Evolutionary conservation across 1,139 yeast genomes (phyloP).

Genomic region (Candida sp.): DNA sequence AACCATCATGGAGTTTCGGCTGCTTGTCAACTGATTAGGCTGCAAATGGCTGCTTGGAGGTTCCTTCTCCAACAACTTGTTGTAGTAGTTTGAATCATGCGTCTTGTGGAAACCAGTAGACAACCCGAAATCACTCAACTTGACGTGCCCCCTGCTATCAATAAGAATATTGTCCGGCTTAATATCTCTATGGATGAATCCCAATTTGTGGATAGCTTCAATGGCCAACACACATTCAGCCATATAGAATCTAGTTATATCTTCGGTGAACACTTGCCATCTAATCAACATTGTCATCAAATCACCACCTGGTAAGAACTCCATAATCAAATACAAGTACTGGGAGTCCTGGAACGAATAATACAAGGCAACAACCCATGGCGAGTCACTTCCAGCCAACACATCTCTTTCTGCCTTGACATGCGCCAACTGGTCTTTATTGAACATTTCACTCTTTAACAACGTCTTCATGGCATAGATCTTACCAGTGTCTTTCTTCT

Average conservation of each 20-base stretch:
- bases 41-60: conserved; percentile 28
- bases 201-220: conserved; percentile 81
- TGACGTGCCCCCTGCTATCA: conserved; percentile 81
- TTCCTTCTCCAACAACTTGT: conserved; percentile 71
- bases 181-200: conserved; percentile 80
- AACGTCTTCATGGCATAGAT: conserved; percentile 87
- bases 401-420: conserved; percentile 89
- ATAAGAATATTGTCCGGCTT: conserved; percentile 84
- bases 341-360: conserved; percentile 83
- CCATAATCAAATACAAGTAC: conserved; percentile 80
- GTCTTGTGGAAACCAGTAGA: conserved; percentile 89
- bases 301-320: conserved; percentile 86
- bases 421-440: conserved; percentile 82
- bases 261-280: conserved; percentile 88
- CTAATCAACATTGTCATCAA: conserved; percentile 87
- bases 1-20: conserved; percentile 84
- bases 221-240: conserved; percentile 88
- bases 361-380: conserved; percentile 85
- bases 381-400: conserved; percentile 83
- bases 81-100: conserved; percentile 79
- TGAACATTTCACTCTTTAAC: conserved; percentile 80
- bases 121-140: conserved; percentile 81
- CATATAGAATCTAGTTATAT: conserved; percentile 82
- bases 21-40: conserved; percentile 21
- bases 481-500: conserved; percentile 80